Base-by-base conservation (phyloP, 2,329 filamentous ascomycete species). In the Penicillium sp. region DNA sequence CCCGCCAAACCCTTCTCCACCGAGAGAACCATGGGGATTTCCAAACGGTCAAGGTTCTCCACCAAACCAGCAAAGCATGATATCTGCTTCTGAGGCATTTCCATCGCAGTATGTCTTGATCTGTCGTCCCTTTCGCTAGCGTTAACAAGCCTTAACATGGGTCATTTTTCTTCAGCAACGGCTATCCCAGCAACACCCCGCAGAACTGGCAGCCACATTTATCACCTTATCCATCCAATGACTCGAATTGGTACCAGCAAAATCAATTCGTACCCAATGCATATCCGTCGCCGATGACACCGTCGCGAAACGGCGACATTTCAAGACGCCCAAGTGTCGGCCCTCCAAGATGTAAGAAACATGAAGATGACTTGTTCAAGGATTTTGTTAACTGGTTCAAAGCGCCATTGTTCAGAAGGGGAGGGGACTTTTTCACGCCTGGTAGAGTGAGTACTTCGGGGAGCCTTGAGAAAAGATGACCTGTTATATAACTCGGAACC, bases 361-460 rank as follows among this genome's bases (percentile, higher is more conserved):
- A 5, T n/a, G 18, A 33, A 42, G 1, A 52, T 30, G 3, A 6
- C 7, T 52, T 5, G 23, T 23, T 11, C 6, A 43, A 14, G 30
- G 26, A 23, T 3, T 43, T n/a, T 8, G 9, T 7, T 28, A 14
- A 43, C 49, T 43, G 21, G 30, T 18, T 43, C 24, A 6, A 42
- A n/a, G 21, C 20, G 43, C 35, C 8, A 23, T 30, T 38, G 16
- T 9, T 18, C 11, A 43, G 24, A n/a, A n/a, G n/a, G 24, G 16
- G 20, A 18, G 28, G 24, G 6, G 12, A 8, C 3, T 52, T 43
- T 46, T 53, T 53, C 30, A 47, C 28, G 11, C 51, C 51, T 12
- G 51, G 51, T 4, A 53, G 21, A 26, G 51, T 53, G 51, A 53
- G 51, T 40, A 20, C 42, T 33, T 53, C 40, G 3, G 7, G 11